Base-by-base conservation (phyloP, 2,329 filamentous ascomycete species). In the Aciculosporium take region DNA sequence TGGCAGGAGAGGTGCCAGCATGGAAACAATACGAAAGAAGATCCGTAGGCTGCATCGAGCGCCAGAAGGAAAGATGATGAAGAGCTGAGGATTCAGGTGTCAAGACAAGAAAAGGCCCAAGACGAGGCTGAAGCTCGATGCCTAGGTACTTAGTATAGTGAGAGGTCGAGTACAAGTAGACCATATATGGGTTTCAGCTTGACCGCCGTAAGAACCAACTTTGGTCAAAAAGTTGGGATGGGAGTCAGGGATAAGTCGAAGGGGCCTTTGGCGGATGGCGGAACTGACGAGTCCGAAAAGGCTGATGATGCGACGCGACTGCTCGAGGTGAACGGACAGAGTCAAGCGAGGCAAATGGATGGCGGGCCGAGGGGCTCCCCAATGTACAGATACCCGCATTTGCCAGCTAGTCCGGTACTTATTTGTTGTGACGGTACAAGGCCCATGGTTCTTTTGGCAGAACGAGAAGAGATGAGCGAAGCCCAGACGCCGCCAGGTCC, bases 11-110 rank as follows among this genome's bases (percentile, higher is more conserved):
- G 25, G 24, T 25, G 17, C 25, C 18, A 21, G 28, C 20, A 38
- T 27, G 34, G 23, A 17, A n/a, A 18, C 10, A 37, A 33, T 17
- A 20, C 32, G 31, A 33, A 13, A 24, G 9, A 23, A n/a, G n/a
- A 37, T 29, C 37, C 29, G 40, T 30, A 34, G 39, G 34, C 34
- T 15, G 41, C 36, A 42, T 33, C 29, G n/a, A 38, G 40, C 35
- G 36, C 28, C 13, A 15, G 20, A 30, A 13, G 18, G 13, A 1
- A 29, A 41, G 18, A 12, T 23, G 23, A n/a, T 31, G 10, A 13
- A 32, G 28, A 23, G 20, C 23, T 20, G 13, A 33, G 39, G 12
- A 23, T 27, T n/a, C 5, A 31, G 27, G 15, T 17, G 15, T n/a
- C n/a, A n/a, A 29, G 27, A 29, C 27, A 25, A 30, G 40, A 32